Percentiles rank a stretch among this genome's conserved stretches.
Conservation (phyloP, 352 stramenopile species). For the Phytophthora tubulina region DNA sequence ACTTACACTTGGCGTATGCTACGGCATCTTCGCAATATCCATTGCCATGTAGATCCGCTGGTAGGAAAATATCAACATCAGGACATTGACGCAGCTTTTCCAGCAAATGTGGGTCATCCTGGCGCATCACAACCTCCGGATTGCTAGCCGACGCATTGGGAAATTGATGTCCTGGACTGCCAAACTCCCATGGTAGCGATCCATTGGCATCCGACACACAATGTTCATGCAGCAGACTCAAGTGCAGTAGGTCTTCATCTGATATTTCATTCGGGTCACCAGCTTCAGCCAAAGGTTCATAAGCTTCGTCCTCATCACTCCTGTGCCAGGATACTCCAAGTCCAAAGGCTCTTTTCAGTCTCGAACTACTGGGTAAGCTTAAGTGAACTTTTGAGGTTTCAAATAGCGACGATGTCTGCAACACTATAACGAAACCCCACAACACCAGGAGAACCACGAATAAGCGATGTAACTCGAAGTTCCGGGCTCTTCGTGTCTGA, state of each 20-base stretch:
- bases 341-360: constrained; percentile 12
- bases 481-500: not conserved
- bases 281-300: constrained; percentile 14
- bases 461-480: constrained; percentile 18
- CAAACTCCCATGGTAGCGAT: constrained; percentile 45
- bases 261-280: constrained; percentile 26
- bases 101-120: constrained; percentile 35
- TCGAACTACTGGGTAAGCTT: constrained; percentile 1
- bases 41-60: constrained; percentile 43
- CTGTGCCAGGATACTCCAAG: constrained; percentile 15
- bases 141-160: constrained; percentile 31
- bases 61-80: constrained; percentile 62
- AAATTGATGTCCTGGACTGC: constrained; percentile 36
- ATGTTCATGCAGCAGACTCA: constrained; percentile 46
- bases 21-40: constrained; percentile 66
- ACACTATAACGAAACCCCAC: constrained; percentile 22
- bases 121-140: constrained; percentile 30
- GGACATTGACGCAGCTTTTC: constrained; percentile 49
- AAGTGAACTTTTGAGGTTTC: constrained; percentile 14
- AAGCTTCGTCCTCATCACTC: constrained; percentile 1
- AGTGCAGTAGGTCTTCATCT: constrained; percentile 36
- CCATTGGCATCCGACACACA: constrained; percentile 34
- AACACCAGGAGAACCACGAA: constrained; percentile 33
- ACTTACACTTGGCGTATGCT: constrained; percentile 60
- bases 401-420: constrained; percentile 30